Evolutionary conservation across 129 eudicot genomes (phyloP), one percentile per base, ranked within the genome.

Genomic region (Solidago caesia): DNA sequence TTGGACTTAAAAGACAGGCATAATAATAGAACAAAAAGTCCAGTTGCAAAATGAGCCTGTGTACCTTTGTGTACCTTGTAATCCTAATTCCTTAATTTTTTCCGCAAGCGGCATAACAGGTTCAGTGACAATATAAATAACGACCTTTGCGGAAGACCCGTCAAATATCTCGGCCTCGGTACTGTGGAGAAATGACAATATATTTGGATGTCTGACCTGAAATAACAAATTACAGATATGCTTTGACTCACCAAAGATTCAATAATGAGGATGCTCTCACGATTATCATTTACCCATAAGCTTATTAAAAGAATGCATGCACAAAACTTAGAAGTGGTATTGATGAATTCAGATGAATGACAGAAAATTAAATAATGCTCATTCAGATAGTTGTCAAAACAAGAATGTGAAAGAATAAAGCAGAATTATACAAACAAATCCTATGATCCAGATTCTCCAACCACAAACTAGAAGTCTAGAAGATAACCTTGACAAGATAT

Each of bases 201-300:
- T 85, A 87, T 88, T 93, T 64, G 98, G 98, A 83, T 93, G 98
- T 55, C 98, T 88, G 81, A 93, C 98, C 98, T 93, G 92, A 86
- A 78, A 88, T 53, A 43, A 13, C 56, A 71, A 15, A 68, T 42
- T 71, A 64, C 60, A 52, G 42, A 41, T 51, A 60, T 61, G 13
- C 56, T 70, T 78, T 52, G 42, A 42, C 16, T 29, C 48, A 11
- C 16, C 11, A 49, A 7, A 63, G 41, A 12, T 39, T 8, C 33
- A 70, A 25, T 15, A 45, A 41, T 21, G 42, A 68, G 46, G 44
- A 56, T 47, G 16, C 7, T 57, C 46, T 9, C 48, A 76, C 5
- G 59, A 16, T 53, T 72, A 57, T 57, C 7, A 15, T 57, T 57
- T 43, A 41, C 41, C 51, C 53, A 44, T 56, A 72, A 57, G 25